Conservation (phyloP, 495 filamentous ascomycete species). For the Daldinia loculata region DNA sequence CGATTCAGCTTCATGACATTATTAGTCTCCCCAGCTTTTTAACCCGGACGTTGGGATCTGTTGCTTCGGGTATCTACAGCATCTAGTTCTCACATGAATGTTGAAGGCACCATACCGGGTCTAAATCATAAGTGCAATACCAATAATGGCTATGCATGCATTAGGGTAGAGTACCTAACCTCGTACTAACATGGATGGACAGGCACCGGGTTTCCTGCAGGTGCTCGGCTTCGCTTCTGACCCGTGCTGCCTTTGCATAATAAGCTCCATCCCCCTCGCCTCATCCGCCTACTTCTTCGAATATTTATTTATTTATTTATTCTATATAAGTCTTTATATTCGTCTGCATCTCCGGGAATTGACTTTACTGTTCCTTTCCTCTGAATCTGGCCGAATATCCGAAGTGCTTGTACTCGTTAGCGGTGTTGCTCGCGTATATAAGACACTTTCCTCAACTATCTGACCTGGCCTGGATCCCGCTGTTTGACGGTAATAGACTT, state of each 20-base stretch:
- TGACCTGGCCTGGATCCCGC: conserved; percentile 5
- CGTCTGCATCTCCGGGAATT: conserved; percentile 36
- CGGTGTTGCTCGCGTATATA: conserved; percentile 30
- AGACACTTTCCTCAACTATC: conserved; percentile 11
- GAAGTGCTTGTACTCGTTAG: conserved; percentile 27
- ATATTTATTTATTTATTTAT: conserved; percentile 24
- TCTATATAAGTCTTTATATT: conserved; percentile 34
- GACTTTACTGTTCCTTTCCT: conserved; percentile 11
- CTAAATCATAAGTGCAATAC: conserved; percentile 1
- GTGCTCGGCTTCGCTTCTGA: conserved; percentile 42
- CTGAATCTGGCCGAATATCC: conserved; percentile 35
- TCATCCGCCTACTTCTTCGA: conserved; percentile 29
- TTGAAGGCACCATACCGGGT: not conserved
- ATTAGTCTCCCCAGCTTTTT: conserved; percentile 3
- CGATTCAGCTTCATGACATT: conserved; percentile 28
- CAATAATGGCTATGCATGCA: conserved; percentile 29
- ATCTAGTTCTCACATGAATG: not conserved
- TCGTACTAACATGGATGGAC: conserved; percentile 40
- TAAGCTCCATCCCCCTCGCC: conserved; percentile 38
- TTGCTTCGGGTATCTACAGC: not conserved
- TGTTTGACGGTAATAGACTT: conserved; percentile 20
- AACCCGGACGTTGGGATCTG: not conserved
- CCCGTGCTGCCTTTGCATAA: conserved; percentile 41
- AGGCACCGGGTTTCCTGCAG: conserved; percentile 27
- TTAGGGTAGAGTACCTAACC: conserved; percentile 33